Percentiles rank a stretch among this genome's conserved stretches.
Conservation (phyloP, 2,329 filamentous ascomycete genomes). For the Aspergillus puulaauensis region DNA sequence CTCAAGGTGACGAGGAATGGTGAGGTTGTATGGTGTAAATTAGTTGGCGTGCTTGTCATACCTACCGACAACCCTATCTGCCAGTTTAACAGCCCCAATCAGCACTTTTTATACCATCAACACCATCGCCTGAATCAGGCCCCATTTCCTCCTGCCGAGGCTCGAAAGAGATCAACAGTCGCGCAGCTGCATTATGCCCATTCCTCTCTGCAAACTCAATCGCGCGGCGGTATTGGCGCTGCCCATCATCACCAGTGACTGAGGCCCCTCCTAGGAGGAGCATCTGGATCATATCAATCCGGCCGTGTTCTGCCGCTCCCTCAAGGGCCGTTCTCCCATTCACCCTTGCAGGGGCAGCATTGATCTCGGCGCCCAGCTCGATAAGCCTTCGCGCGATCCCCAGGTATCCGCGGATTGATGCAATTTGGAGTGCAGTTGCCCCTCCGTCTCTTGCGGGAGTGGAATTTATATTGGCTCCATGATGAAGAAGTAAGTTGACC, state of each 20-base stretch:
- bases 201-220: conserved; percentile 16
- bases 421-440: conserved; percentile 28
- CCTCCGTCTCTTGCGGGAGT: conserved; percentile 7
- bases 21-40: no score
- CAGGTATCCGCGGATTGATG: conserved; percentile 24
- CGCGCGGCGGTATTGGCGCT: conserved; percentile 14
- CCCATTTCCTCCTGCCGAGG: neutral
- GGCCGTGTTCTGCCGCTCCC: conserved; percentile 29
- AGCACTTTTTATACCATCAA: no score
- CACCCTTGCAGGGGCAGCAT: conserved; percentile 15
- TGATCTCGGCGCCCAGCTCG: conserved; percentile 20
- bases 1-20: no score
- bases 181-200: conserved; percentile 17
- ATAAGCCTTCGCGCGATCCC: conserved; percentile 21
- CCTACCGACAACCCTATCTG: no score
- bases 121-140: no score
- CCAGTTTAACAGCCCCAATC: no score
- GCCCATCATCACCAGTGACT: conserved; percentile 9
- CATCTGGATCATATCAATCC: conserved; percentile 29
- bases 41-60: no score
- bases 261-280: conserved; percentile 25
- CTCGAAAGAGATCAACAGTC: conserved; percentile 8
- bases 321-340: conserved; percentile 28
- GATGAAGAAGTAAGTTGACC: conserved; percentile 13
- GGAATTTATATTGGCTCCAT: conserved; percentile 12